A percentile compares a stretch with the other conserved stretches of the same genome.
phyloP scores from a whole-genome alignment of 2,329 filamentous ascomycete species.

The Pseudogymnoascus sp. region DNA sequence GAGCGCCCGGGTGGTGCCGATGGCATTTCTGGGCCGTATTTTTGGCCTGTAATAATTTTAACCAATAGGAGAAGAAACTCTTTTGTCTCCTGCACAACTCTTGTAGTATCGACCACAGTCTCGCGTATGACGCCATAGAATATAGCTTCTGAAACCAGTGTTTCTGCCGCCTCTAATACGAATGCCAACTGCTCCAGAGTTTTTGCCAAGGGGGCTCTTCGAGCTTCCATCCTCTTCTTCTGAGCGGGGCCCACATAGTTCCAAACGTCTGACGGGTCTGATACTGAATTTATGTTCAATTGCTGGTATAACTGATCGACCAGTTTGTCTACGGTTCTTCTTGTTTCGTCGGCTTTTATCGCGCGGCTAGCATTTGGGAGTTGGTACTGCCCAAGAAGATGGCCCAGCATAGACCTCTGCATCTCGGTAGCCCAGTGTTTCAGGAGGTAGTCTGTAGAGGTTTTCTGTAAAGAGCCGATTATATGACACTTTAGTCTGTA shows the following conservation, averaged over 20 bases:
- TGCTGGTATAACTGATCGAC: neutral
- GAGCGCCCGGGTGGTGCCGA: neutral
- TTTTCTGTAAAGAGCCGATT: neutral
- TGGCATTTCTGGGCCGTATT: neutral
- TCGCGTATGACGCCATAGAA: neutral
- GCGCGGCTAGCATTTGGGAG: neutral
- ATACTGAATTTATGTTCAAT: neutral
- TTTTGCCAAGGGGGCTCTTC: neutral
- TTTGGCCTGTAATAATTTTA: neutral
- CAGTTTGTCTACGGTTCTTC: neutral
- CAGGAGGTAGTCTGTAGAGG: neutral
- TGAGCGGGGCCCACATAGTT: neutral
- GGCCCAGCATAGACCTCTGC: neutral
- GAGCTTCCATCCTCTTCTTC: neutral
- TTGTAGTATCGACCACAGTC: neutral
- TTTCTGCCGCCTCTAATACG: neutral
- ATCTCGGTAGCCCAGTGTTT: neutral
- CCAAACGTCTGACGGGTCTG: neutral
- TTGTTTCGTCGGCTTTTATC: neutral
- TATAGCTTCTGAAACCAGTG: neutral
- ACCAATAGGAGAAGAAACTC: neutral
- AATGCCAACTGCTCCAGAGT: neutral
- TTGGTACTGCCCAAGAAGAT: neutral
- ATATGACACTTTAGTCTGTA: neutral
- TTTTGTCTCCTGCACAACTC: neutral